Percentiles rank a stretch among this genome's conserved stretches.
Conservation (phyloP, 345 rosid genomes). For the Eucalyptus pauciflora region DNA sequence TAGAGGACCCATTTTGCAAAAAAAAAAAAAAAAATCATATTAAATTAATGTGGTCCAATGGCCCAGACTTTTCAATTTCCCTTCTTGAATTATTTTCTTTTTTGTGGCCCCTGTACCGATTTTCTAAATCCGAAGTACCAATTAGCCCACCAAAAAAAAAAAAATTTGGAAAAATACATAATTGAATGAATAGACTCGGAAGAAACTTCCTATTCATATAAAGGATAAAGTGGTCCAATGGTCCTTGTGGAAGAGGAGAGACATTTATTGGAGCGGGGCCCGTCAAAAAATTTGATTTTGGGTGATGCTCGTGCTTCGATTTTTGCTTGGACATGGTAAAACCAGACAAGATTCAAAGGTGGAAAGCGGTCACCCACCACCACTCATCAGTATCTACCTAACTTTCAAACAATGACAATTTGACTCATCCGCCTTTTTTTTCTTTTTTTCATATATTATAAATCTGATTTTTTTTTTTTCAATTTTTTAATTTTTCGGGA, state of each 20-base stretch:
- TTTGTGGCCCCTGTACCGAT: not conserved
- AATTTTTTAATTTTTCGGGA: not conserved
- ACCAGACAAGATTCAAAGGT: not conserved
- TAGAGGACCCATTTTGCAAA: not conserved
- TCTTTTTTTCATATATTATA: no score
- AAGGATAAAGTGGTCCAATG: not conserved
- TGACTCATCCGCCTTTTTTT: not conserved
- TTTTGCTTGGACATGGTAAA: not conserved
- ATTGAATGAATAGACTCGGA: not conserved
- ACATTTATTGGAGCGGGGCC: not conserved
- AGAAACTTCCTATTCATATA: not conserved
- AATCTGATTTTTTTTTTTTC: not conserved
- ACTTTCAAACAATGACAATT: not conserved
- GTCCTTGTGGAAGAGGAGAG: not conserved
- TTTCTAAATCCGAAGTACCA: not conserved
- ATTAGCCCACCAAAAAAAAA: not conserved
- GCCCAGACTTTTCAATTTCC: not conserved
- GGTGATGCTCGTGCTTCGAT: not conserved
- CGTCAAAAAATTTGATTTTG: not conserved
- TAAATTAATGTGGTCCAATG: not conserved
- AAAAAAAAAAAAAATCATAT: not conserved
- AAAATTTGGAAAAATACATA: not conserved
- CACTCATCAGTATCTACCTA: not conserved
- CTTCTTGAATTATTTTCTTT: not conserved
- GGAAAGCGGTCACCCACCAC: not conserved